A percentile compares a stretch with the other conserved stretches of the same genome.
phyloP scores from a whole-genome alignment of 1,284 basidiomycete genomes.

The Gymnopus androsaceus region DNA sequence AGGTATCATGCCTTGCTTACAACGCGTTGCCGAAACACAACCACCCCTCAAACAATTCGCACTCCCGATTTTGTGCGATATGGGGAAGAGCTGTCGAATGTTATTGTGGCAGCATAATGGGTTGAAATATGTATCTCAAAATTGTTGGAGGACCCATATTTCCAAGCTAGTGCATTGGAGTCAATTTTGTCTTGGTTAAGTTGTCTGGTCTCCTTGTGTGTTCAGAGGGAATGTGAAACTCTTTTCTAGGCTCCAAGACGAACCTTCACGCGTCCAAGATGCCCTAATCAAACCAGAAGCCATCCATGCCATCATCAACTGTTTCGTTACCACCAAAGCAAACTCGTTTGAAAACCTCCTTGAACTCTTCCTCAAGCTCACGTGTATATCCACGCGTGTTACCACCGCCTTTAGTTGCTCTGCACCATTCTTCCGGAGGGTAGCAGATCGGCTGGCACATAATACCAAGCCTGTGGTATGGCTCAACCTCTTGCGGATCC shows the following conservation, averaged over 20 bases:
- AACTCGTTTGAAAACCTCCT: slow-evolving; percentile 95
- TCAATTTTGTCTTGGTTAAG: slow-evolving; percentile 87
- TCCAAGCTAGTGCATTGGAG: slow-evolving; percentile 93
- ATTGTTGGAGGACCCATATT: slow-evolving; percentile 90
- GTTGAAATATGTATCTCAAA: slow-evolving; percentile 79
- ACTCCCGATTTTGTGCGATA: slow-evolving; percentile 92
- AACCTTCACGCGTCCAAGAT: slow-evolving; percentile 91
- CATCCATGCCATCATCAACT: slow-evolving; percentile 74
- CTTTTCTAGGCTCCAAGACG: slow-evolving; percentile 89
- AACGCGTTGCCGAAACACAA: slow-evolving; percentile 82
- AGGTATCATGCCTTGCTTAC: slow-evolving; percentile 89
- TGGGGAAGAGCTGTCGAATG: slow-evolving; percentile 88
- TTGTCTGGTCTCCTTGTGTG: slow-evolving; percentile 8
- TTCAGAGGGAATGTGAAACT: background rate
- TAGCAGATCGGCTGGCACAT: slow-evolving; percentile 82
- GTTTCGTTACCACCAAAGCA: slow-evolving; percentile 87
- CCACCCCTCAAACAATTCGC: slow-evolving; percentile 97
- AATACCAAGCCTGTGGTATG: slow-evolving; percentile 86
- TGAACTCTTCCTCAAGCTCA: slow-evolving; percentile 90
- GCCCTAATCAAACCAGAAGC: slow-evolving; percentile 72
- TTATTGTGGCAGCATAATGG: slow-evolving; percentile 90
- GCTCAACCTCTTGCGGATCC: slow-evolving; percentile 85
- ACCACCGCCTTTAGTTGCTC: slow-evolving; percentile 77
- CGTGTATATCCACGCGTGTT: slow-evolving; percentile 76
- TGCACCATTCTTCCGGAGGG: slow-evolving; percentile 82